Conservation (phyloP, 2,329 filamentous ascomycete genomes). For the Calonectria ilicicola region DNA sequence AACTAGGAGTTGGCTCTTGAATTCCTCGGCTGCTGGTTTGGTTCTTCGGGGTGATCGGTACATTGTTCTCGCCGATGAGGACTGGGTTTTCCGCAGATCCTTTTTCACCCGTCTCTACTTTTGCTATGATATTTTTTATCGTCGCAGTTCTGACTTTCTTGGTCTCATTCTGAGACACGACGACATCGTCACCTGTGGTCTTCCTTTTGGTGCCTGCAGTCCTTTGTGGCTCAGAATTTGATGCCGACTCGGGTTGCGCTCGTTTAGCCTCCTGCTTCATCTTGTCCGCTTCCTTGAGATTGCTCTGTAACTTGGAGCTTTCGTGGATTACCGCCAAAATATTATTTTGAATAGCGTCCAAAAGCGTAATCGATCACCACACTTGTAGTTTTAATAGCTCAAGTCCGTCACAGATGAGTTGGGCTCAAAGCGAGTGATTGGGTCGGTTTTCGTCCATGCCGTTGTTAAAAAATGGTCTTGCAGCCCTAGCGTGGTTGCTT, state of each 20-base stretch:
- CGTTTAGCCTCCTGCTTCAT: constrained; percentile 60
- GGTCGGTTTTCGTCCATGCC: constrained; percentile 60
- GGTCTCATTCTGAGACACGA: neutral
- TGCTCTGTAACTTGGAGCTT: constrained; percentile 62
- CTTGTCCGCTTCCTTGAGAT: constrained; percentile 67
- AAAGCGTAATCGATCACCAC: constrained; percentile 68
- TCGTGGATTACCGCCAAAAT: constrained; percentile 61
- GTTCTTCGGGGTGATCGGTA: neutral
- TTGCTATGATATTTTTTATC: neutral
- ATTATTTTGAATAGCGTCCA: constrained; percentile 65
- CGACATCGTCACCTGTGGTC: neutral
- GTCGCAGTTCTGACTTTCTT: neutral
- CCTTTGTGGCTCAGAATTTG: neutral
- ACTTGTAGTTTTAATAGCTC: constrained; percentile 68
- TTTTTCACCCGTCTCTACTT: neutral
- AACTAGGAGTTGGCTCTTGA: neutral
- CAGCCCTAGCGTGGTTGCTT: constrained; percentile 57
- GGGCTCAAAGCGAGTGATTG: constrained; percentile 72
- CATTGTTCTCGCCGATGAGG: neutral
- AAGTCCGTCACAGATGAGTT: constrained; percentile 72
- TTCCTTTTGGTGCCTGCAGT: neutral
- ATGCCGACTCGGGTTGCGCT: neutral
- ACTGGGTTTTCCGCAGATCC: neutral
- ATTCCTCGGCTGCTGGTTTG: neutral
- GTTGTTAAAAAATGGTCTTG: constrained; percentile 57